Base-by-base conservation (phyloP, 768 basidiomycete genomes). In the Gloeostereum incarnatum region DNA sequence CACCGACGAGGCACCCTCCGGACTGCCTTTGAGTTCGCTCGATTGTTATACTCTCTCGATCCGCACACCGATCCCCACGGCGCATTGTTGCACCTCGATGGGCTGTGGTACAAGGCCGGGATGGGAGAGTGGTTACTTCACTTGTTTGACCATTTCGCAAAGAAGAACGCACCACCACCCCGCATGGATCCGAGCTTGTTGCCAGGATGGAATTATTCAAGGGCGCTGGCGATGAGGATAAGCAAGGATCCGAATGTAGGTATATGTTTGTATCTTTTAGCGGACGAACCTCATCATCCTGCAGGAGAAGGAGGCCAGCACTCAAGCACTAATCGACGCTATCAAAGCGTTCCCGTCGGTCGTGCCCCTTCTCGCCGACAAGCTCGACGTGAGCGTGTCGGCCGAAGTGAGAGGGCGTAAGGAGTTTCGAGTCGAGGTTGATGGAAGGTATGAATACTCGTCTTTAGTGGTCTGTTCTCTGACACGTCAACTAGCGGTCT, bases 31-130 rank as follows among this genome's bases (percentile, higher is more conserved):
- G 91, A 96, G 53, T 92, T 91, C 49, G 78, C 88, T 0, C 74
- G 84, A n/a, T 69, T 97, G 2, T 63, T 97, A 36, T 80, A 85
- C 42, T 75, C 80, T 6, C 68, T 98, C 1, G 91, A 96, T 52
- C 89, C 93, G 0, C 73, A 73, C 62, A 67, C 65, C n/a, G 92
- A 94, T 49, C 93, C 93, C 0, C 92, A 96, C 49, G 92, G 90
- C 2, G 73, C 81, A 1, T 60, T 83, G 1, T 62, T 92, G 9
- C 82, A 89, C 50, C 67, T 98, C 1, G 92, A 99, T 48, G 85
- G 81, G 51, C 65, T 97, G 16, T 79, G 88, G 0, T 61, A 90
- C 43, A 94, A 92, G 55, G 70, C 82, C 0, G 78, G 79, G 19
- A 81, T 92, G 75, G 53, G 66, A 8, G 63, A 79, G 29, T 98